Evolutionary conservation across 1,284 basidiomycete species (phyloP).

Genomic region (Boletus smithii): DNA sequence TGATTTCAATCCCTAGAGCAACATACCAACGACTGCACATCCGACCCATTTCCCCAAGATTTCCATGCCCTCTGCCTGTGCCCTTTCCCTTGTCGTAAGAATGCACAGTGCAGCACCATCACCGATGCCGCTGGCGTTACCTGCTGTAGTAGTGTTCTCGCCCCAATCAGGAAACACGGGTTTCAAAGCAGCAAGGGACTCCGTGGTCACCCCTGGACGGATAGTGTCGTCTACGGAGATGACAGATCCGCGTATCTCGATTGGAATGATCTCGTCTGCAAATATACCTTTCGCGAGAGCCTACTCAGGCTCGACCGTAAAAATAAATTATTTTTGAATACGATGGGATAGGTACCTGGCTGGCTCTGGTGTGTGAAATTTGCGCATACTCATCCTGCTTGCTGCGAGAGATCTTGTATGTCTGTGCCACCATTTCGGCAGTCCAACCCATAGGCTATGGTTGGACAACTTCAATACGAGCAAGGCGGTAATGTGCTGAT

Average conservation of each 20-base stretch:
- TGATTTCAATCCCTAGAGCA: slow-evolving; percentile 4
- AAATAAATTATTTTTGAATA: neutral
- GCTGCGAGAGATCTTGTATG: slow-evolving; percentile 69
- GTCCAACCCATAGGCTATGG: slow-evolving; percentile 90
- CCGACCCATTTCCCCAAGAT: slow-evolving; percentile 89
- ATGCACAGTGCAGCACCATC: slow-evolving; percentile 93
- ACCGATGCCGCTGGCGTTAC: slow-evolving; percentile 91
- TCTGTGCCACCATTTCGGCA: slow-evolving; percentile 79
- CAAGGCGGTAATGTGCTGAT: neutral
- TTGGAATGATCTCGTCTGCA: slow-evolving; percentile 75
- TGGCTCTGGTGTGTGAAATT: slow-evolving; percentile 77
- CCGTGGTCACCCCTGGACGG: slow-evolving; percentile 71
- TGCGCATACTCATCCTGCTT: slow-evolving; percentile 82
- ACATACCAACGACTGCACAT: slow-evolving; percentile 74
- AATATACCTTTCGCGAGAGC: slow-evolving; percentile 66
- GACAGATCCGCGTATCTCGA: slow-evolving; percentile 58
- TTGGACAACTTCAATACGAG: slow-evolving; percentile 7
- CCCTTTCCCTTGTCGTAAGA: slow-evolving; percentile 79
- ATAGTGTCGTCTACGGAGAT: slow-evolving; percentile 78
- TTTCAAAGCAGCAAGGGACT: slow-evolving; percentile 65
- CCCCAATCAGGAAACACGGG: slow-evolving; percentile 82
- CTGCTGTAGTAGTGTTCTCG: slow-evolving; percentile 72
- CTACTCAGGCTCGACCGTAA: slow-evolving; percentile 33
- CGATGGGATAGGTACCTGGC: slow-evolving; percentile 41
- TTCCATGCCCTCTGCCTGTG: slow-evolving; percentile 81